A percentile compares a stretch with the other conserved stretches of the same genome.
Evolutionary conservation across 352 stramenopile species (phyloP).

Genomic region (Phytopythium chamaehyphon): DNA sequence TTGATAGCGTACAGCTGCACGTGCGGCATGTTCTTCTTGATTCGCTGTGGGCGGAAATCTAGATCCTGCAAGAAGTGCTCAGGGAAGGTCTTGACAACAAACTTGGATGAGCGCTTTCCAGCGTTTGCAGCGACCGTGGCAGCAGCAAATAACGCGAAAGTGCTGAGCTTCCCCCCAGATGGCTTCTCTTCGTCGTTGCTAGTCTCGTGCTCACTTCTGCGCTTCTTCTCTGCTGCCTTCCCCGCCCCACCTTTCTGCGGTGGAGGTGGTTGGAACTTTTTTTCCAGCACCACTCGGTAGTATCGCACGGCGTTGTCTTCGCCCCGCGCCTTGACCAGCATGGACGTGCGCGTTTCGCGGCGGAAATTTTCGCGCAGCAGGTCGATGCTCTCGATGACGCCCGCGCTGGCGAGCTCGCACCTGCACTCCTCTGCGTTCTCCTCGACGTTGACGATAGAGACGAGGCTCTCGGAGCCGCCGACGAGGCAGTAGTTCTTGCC

Average conservation of each 20-base stretch:
- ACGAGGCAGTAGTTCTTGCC: slow-evolving; percentile 84
- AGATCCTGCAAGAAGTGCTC: slow-evolving; percentile 83
- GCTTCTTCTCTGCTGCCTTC: neutral
- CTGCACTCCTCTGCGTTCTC: slow-evolving; percentile 82
- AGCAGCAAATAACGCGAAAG: neutral
- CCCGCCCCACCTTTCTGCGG: slow-evolving; percentile 16
- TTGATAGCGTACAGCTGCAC: slow-evolving; percentile 77
- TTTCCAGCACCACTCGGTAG: slow-evolving; percentile 83
- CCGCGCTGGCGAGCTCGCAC: slow-evolving; percentile 67
- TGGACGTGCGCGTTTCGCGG: slow-evolving; percentile 73
- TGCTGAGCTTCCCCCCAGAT: neutral
- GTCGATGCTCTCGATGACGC: slow-evolving; percentile 67
- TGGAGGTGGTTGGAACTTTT: slow-evolving; percentile 43
- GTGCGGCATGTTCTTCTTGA: slow-evolving; percentile 71
- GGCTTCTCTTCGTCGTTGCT: neutral
- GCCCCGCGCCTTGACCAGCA: slow-evolving; percentile 67
- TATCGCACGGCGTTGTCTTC: slow-evolving; percentile 50
- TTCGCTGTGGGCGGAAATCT: slow-evolving; percentile 79
- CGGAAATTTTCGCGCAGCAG: slow-evolving; percentile 74
- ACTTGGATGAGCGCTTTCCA: slow-evolving; percentile 16
- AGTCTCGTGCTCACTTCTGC: neutral
- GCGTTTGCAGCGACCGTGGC: neutral
- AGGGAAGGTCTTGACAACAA: slow-evolving; percentile 80
- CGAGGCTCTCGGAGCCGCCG: slow-evolving; percentile 64
- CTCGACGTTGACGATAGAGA: slow-evolving; percentile 85